Base-by-base conservation (phyloP, 2,329 filamentous ascomycete genomes). In the Fusarium domesticum region DNA sequence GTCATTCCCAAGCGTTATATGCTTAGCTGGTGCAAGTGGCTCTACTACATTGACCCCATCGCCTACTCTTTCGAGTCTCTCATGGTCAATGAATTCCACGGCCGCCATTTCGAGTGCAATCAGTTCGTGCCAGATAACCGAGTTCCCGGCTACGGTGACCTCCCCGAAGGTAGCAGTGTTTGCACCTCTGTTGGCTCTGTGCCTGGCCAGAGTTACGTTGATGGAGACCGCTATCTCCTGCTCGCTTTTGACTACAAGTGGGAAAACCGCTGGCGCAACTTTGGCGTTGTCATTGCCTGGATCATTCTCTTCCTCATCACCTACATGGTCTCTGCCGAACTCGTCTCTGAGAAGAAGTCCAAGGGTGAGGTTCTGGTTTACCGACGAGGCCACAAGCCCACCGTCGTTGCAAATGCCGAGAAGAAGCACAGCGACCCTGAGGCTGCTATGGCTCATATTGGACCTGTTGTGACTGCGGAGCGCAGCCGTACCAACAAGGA, bases 11-110 rank as follows among this genome's bases (percentile, higher is more conserved):
- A 75, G 56, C 66, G 71, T 41, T 81, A 92, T 67, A 93, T 89
- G 85, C 76, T 85, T 6, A 78, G 72, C 2, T 95, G 89, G 88
- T 86, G 85, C 57, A 77, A 83, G 48, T 95, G 89, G 89, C 80
- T 95, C 50, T 86, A 85, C 62, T 92, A 88, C 62, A 71, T 93
- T 31, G 83, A 95, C 48, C 87, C 88, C 3, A 76, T 95, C 10
- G 81, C 80, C 1, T 95, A 95, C 53, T 81, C 82, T 0, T 95
- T 95, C 59, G 89, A 95, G 64, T 73, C 82, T 0, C 74, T 95
- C 18, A 85, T 92, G 77, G 77, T 87, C 51, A 95, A 95, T 66
- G 90, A 96, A 65, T 95, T 95, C 61, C 68, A 82, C 55, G 69
- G 72, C 47, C 79, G 84, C 14, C 50, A 80, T 0, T 93, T 85